These are phyloP conservation scores for Xylariaceae sp. DNA, from an alignment of 2,329 filamentous ascomycete genomes.

Conservation along the genomic window DNA sequence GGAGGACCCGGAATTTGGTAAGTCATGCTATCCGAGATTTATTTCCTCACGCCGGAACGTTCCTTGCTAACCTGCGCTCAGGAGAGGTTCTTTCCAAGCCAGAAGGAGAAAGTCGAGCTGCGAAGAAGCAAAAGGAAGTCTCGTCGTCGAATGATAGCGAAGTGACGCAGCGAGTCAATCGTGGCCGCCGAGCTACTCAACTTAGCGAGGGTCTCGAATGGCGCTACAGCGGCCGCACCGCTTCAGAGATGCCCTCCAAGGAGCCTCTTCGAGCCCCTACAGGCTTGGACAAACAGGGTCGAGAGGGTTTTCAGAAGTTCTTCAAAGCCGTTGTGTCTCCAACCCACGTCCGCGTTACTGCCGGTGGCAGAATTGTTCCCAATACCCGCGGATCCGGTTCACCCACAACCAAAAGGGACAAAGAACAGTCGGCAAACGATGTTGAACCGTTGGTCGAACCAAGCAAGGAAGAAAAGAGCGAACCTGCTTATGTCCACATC, in stretches of 20 bases:
- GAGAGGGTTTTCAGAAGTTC: slow-evolving; percentile 62
- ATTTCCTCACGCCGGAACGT: background rate
- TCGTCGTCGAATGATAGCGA: slow-evolving; percentile 35
- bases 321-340: slow-evolving; percentile 64
- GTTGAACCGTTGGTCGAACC: slow-evolving; percentile 24
- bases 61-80: slow-evolving; percentile 5
- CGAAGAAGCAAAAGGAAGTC: slow-evolving; percentile 31
- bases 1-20: slow-evolving; percentile 39
- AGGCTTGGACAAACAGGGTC: slow-evolving; percentile 49
- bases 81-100: slow-evolving; percentile 29
- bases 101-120: slow-evolving; percentile 19
- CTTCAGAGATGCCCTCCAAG: slow-evolving; percentile 38
- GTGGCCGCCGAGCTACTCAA: slow-evolving; percentile 25
- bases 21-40: slow-evolving; percentile 15
- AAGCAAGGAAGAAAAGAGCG: slow-evolving; percentile 20
- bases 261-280: slow-evolving; percentile 51
- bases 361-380: slow-evolving; percentile 61
- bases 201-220: slow-evolving; percentile 30
- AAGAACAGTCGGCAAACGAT: slow-evolving; percentile 35
- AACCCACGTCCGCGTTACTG: slow-evolving; percentile 61
- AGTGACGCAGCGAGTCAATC: slow-evolving; percentile 33
- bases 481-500: slow-evolving; percentile 7
- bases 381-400: slow-evolving; percentile 53
- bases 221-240: slow-evolving; percentile 43
- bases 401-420: slow-evolving; percentile 47